Conservation (phyloP, 345 rosid species). For the Dimocarpus longan region DNA sequence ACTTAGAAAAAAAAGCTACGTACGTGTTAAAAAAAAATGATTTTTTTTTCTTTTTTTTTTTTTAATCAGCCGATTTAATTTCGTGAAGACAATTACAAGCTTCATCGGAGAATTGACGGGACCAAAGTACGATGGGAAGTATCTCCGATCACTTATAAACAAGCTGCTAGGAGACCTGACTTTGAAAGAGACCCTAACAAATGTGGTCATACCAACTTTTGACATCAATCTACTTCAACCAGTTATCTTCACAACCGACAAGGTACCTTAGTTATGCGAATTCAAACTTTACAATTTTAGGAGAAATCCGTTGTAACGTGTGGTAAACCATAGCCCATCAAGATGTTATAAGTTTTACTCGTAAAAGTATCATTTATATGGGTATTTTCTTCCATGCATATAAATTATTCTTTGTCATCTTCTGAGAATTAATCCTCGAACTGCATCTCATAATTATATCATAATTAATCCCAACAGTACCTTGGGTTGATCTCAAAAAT, state of each 20-base stretch:
- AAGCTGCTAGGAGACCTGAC: slow-evolving; percentile 17
- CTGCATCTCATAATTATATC: too few relatives aligned
- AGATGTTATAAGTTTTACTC: too few relatives aligned
- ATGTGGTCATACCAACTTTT: slow-evolving; percentile 16
- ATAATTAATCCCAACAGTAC: too few relatives aligned
- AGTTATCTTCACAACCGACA: slow-evolving; percentile 9
- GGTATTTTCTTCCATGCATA: too few relatives aligned
- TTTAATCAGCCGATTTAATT: neutral
- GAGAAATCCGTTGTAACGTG: too few relatives aligned
- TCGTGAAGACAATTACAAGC: neutral
- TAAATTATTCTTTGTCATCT: too few relatives aligned
- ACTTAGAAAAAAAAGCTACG: neutral
- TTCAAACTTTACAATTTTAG: too few relatives aligned
- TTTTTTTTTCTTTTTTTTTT: neutral
- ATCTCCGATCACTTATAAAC: neutral
- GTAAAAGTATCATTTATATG: too few relatives aligned
- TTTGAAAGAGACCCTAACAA: slow-evolving; percentile 13
- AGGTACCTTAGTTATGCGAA: neutral
- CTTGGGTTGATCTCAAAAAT: too few relatives aligned
- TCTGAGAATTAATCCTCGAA: too few relatives aligned
- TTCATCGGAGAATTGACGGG: neutral
- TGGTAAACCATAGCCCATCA: too few relatives aligned
- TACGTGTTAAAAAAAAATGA: too few relatives aligned
- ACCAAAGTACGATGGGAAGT: slow-evolving; percentile 31
- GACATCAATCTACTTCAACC: slow-evolving; percentile 24